These are phyloP conservation scores for Eucalyptus decipiens DNA, from an alignment of 345 rosid species.

Conservation along the genomic window DNA sequence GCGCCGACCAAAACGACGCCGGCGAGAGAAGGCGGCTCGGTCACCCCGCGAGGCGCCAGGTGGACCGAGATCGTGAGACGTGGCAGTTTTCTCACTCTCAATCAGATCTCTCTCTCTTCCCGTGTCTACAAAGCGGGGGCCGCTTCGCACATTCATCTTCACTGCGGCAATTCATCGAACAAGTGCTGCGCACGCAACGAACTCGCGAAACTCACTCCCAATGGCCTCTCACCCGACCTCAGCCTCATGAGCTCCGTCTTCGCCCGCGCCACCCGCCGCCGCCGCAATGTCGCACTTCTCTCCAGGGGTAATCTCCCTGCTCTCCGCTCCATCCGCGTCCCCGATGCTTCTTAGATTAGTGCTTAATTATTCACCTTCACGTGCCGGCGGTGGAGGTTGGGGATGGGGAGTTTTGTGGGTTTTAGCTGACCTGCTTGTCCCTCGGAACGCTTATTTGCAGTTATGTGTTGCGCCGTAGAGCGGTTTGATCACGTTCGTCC, in stretches of 20 bases:
- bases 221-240: not conserved
- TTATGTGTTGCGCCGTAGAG: not conserved
- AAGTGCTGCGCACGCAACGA: not conserved
- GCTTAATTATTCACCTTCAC: not conserved
- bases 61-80: not conserved
- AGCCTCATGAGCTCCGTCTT: constrained; percentile 58
- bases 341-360: not conserved
- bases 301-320: constrained; percentile 9
- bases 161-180: constrained; percentile 34
- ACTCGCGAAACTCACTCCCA: not conserved
- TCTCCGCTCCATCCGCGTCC: not conserved
- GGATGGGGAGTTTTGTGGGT: not conserved
- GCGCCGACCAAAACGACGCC: not conserved
- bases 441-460: not conserved
- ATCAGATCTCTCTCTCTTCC: not conserved
- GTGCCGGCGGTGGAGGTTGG: not conserved
- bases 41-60: not conserved
- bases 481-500: not conserved
- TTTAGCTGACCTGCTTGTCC: not conserved
- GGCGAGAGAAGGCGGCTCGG: not conserved
- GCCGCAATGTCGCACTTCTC: constrained; percentile 17
- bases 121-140: not conserved
- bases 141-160: not conserved
- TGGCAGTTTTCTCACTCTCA: constrained; percentile 2
- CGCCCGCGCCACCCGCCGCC: constrained; percentile 34